Base-by-base conservation (phyloP, 768 basidiomycete species). In the Pulveroboletus sp. region DNA sequence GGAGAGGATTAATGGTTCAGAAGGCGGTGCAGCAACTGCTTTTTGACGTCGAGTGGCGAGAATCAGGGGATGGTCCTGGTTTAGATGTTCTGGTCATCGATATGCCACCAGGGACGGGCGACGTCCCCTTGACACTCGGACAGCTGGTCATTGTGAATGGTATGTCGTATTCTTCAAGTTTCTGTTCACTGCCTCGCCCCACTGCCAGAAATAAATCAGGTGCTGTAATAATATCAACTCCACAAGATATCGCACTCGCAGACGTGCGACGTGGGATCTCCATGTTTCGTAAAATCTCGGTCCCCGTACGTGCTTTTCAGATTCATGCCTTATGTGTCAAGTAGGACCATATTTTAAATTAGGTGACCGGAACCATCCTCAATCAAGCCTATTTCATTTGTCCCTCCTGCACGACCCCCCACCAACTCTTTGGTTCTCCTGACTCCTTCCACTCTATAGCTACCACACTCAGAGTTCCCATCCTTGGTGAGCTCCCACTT, bases 1-100 rank as follows among this genome's bases (percentile, higher is more conserved):
- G 95, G 95, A 79, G 95, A 24, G 95, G 95, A 3, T 78, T 96
- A 18, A 98, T 97, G 95, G 95, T 97, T 1, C 93, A 95, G 71
- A 97, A 97, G 63, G 93, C 94, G 24, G 92, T 94, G 0, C 94
- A 97, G 65, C 94, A 97, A 64, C 76, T 98, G 0, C 77, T 97
- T 1, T 97, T 99, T 60, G 93, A 97, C 57, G 92, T 96, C 6
- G 94, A 97, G 65, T 97, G 95, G 94, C 66, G 77, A 32, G 67
- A 65, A 18, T 57, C 52, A 6, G 60, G 43, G 39, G 33, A 51
- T 39, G 63, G 71, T 14, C 71, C 66, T 0, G 80, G 80, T 3
- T 69, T 97, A 28, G 95, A 99, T 59, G 75, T 93, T 0, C 76
- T 99, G 14, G 88, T 97, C 7, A 73, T 97, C 24, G 95, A 99